Evolutionary conservation across 148 eudicot species (phyloP), one percentile per base, ranked within the genome.

Genomic region (Rhododendron williamsianum): DNA sequence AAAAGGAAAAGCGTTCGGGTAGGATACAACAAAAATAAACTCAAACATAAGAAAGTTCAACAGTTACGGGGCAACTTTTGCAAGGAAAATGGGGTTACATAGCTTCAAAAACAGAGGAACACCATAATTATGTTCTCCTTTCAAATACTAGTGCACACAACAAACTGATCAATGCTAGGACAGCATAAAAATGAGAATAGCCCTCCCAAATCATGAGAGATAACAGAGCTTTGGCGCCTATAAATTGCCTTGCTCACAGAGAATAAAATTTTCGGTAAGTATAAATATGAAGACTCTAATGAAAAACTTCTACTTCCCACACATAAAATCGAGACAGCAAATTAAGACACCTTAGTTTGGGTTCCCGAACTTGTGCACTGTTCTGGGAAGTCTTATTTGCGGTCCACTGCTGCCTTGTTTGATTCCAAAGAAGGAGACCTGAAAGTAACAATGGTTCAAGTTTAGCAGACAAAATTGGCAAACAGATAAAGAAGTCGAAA

Each of bases 351-450:
- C 95, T 87, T 88, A 93, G 84, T 84, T 79, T 91, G 71, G 94
- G 94, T 85, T 94, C 94, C 80, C 81, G 91, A 82, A 85, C 43
- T 91, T 89, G 91, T 63, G 78, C 80, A 63, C 56, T 86, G 78
- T 88, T 83, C 51, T 85, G 78, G 60, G 91, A 63, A 82, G 84
- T 87, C 87, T 89, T 89, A 87, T 89, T 91, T 82, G 94, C 92
- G 45, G 88, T 89, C 98, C 98, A 95, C 78, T 94, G 92, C 81
- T 91, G 95, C 91, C 98, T 91, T 30, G 85, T 84, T 80, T 95
- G 94, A 85, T 91, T 95, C 98, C 98, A 95, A 52, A 95, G 94
- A 85, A 94, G 93, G 87, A 95, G 89, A 46, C 97, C 98, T 95
- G 90, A 89, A 83, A 41, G 16, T 11, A 10, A 45, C 65, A 30